Percentiles rank a stretch among this genome's conserved stretches.
Conservation (phyloP, 148 eudicot genomes). For the Drosera capensis region DNA sequence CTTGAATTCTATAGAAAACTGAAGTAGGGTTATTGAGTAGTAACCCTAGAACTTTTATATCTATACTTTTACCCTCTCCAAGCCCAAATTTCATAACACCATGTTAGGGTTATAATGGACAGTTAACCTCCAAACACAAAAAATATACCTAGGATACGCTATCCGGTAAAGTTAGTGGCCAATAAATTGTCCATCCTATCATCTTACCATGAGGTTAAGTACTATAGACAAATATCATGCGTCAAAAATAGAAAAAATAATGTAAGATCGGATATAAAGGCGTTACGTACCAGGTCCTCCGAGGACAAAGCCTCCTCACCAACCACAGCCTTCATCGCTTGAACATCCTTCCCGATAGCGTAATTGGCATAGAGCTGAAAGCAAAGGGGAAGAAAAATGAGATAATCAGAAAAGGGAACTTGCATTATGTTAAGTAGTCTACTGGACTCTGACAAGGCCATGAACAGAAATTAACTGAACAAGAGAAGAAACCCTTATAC, state of each 20-base stretch:
- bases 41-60: too few species aligned
- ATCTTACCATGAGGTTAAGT: too few species aligned
- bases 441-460: neutral
- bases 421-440: neutral
- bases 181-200: too few species aligned
- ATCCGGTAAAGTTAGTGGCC: too few species aligned
- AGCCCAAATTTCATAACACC: too few species aligned
- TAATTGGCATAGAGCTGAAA: slow-evolving; percentile 90
- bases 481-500: neutral
- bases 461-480: neutral
- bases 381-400: neutral
- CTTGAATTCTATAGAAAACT: neutral
- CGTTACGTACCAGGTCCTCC: slow-evolving; percentile 98
- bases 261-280: too few species aligned
- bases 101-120: too few species aligned
- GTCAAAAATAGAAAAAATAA: neutral
- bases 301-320: slow-evolving; percentile 99
- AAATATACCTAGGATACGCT: too few species aligned
- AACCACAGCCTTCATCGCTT: slow-evolving; percentile 99
- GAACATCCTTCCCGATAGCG: slow-evolving; percentile 98
- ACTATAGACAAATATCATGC: neutral
- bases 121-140: too few species aligned
- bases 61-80: too few species aligned
- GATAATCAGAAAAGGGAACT: neutral
- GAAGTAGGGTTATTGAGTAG: too few species aligned